These are phyloP conservation scores for Ophiocordyceps sinensis DNA, from an alignment of 2,329 filamentous ascomycete genomes.

Conservation along the genomic window DNA sequence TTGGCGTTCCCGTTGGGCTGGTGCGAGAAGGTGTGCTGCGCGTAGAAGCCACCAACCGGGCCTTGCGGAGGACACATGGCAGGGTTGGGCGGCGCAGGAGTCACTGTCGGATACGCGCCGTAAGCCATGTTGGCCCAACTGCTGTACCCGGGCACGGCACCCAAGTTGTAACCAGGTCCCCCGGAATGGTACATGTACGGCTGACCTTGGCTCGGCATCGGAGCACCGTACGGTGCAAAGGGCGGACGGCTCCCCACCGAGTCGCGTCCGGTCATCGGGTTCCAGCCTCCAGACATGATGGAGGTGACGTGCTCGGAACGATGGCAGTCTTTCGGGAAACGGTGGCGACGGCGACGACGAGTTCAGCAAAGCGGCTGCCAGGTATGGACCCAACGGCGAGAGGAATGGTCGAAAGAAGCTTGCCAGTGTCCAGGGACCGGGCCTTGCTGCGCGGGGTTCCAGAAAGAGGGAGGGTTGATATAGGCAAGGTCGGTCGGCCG, in stretches of 20 bases:
- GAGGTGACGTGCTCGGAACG: neutral
- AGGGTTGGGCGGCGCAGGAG: conserved; percentile 1
- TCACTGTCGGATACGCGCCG: conserved; percentile 8
- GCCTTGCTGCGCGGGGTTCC: conserved; percentile 15
- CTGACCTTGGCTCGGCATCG: conserved; percentile 20
- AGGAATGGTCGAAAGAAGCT: conserved; percentile 14
- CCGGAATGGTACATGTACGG: conserved; percentile 22
- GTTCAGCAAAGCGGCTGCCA: conserved; percentile 14
- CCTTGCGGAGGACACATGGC: conserved; percentile 1
- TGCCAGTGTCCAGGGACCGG: conserved; percentile 20
- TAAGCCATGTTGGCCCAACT: conserved; percentile 13
- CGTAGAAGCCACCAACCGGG: conserved; percentile 10
- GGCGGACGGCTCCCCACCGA: conserved; percentile 15
- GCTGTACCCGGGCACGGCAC: conserved; percentile 9
- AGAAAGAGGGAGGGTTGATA: conserved; percentile 6
- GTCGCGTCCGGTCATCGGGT: conserved; percentile 24
- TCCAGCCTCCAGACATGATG: conserved; percentile 24
- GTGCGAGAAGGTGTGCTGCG: conserved; percentile 13
- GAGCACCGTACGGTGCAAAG: conserved; percentile 17
- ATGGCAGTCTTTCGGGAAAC: neutral
- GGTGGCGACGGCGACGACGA: neutral
- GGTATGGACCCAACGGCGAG: conserved; percentile 20
- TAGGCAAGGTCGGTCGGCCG: conserved; percentile 2
- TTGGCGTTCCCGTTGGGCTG: conserved; percentile 24
- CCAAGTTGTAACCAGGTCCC: conserved; percentile 19